Evolutionary conservation across 768 basidiomycete species (phyloP).

Genomic region (Leccinum barrowsii): DNA sequence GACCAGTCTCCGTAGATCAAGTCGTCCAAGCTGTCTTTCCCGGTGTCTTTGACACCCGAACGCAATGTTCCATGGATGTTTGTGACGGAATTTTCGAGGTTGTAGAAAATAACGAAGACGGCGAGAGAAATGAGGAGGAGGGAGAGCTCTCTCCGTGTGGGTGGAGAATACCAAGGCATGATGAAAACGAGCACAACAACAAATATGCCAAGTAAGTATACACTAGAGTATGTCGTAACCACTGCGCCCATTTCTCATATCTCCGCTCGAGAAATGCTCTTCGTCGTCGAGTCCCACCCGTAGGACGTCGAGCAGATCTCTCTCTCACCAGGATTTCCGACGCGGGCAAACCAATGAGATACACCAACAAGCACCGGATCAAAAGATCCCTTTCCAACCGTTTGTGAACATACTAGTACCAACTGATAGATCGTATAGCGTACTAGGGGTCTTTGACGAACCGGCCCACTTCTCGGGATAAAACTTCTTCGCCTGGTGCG

Average conservation of each 20-base stretch:
- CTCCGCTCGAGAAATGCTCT: too few species aligned
- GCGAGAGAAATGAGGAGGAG: conserved; percentile 64
- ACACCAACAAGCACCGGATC: conserved; percentile 91
- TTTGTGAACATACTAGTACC: conserved; percentile 36
- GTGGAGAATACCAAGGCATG: conserved; percentile 65
- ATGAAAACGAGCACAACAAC: background rate
- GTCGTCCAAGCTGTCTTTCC: conserved; percentile 53
- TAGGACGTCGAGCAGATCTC: conserved; percentile 89
- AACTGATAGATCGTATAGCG: conserved; percentile 79
- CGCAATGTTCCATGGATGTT: conserved; percentile 15
- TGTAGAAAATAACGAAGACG: conserved; percentile 68
- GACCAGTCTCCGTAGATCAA: conserved; percentile 68
- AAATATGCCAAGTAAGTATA: too few species aligned
- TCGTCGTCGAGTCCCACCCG: conserved; percentile 35
- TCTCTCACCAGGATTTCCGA: conserved; percentile 96
- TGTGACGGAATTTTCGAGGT: conserved; percentile 63
- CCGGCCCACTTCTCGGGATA: conserved; percentile 93
- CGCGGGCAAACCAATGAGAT: conserved; percentile 56
- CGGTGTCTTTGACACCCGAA: conserved; percentile 20
- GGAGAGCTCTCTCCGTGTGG: conserved; percentile 69
- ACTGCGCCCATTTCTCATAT: too few species aligned
- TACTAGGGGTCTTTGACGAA: conserved; percentile 56
- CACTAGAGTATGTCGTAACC: conserved; percentile 2
- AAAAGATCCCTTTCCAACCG: conserved; percentile 83
- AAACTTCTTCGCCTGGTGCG: conserved; percentile 82